These are phyloP conservation scores for Fomitopsis palustris DNA, from an alignment of 1,284 basidiomycete genomes.

Conservation along the genomic window DNA sequence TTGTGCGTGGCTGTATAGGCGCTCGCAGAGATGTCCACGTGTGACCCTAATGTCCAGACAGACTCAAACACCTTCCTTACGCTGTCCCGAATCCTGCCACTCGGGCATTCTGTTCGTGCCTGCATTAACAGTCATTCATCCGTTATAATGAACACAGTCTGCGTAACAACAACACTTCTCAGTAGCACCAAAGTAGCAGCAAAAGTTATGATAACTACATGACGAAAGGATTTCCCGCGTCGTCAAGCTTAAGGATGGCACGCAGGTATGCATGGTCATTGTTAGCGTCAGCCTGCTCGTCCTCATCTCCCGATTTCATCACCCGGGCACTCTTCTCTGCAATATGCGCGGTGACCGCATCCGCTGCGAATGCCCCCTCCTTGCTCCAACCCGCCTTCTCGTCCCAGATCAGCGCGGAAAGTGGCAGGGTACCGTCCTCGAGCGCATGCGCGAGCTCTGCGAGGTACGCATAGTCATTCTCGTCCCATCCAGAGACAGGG, in stretches of 20 bases:
- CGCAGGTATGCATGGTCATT: neutral
- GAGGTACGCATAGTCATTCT: constrained; percentile 1
- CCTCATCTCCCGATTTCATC: neutral
- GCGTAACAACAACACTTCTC: no score
- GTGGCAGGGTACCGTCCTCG: neutral
- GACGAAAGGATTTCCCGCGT: neutral
- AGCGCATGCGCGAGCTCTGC: neutral
- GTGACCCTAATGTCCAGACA: no score
- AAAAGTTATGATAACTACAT: no score
- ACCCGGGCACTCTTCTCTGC: neutral
- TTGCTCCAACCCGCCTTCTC: neutral
- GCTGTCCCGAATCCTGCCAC: no score
- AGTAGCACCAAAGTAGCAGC: no score
- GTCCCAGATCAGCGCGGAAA: neutral
- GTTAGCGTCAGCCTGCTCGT: neutral
- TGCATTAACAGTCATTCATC: no score
- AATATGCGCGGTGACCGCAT: neutral
- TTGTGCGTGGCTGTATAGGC: no score
- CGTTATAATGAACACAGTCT: no score
- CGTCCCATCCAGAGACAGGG: neutral
- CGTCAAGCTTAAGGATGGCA: neutral
- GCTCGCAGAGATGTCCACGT: no score
- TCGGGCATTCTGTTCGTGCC: no score
- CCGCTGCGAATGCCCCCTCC: neutral
- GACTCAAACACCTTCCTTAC: no score